Evolutionary conservation across 306 rosid species (phyloP), one percentile per base, ranked within the genome.

Genomic region (Delonix regia): DNA sequence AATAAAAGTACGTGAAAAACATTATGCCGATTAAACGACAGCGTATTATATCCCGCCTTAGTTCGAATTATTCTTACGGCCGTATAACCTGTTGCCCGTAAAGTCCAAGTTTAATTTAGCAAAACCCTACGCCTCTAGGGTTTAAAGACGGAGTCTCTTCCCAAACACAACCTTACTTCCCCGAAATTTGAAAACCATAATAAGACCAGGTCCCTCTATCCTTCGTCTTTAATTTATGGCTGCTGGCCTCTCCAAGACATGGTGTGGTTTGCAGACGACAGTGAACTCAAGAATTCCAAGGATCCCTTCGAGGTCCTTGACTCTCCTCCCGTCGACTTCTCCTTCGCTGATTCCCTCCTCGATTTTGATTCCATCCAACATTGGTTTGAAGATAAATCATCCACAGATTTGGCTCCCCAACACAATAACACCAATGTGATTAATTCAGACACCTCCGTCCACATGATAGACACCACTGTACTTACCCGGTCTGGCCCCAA

Each of bases 321-420:
- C 21, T 24, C 78, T 25, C 78, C 76, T 77, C 22, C 78, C 75
- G 6, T 24, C 34, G 84, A 84, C 30, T 34, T 82, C 44, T 78
- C 92, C 30, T 79, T 89, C 53, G 89, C 80, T 0, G 97, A 90
- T 83, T 89, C 96, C 0, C 88, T 93, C 59, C 80, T 88, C 18
- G 90, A 90, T 81, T 90, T 86, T 22, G 93, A 93, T n/a, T 85
- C 87, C 4, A 77, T 85, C 7, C 81, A 77, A 15, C 59, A 59
- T 39, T 78, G 88, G 89, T 82, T 83, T 51, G 83, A 84, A 76
- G 74, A 76, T 48, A 71, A 55, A 28, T 10, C 83, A 11, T 71
- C 34, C 68, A 65, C 63, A 3, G 75, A 59, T 48, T 86, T 88
- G 93, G 76, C 78, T 16, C 76, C 79, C 42, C 61, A 27, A 49